Evolutionary conservation across 2,329 filamentous ascomycete genomes (phyloP), one percentile per base, ranked within the genome.

Genomic region (Fusarium sulawesiense): DNA sequence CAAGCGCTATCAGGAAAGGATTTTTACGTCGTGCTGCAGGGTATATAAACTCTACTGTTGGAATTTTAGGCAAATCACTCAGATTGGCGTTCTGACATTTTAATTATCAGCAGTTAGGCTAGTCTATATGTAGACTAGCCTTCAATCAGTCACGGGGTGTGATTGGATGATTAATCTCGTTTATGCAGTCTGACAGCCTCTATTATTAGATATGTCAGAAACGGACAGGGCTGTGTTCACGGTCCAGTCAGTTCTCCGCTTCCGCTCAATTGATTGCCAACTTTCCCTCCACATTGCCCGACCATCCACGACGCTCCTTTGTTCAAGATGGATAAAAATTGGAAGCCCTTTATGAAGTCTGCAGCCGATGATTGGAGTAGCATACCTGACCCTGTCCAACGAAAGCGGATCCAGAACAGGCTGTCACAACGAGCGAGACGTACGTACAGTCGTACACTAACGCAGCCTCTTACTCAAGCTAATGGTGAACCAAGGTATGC

Each of bases 341-440:
- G 64, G 64, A 44, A 67, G 0, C 57, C 30, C 7, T 68, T 41
- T 4, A 37, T 68, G 16, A 61, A 64, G 3, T 56, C 64, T 0
- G 27, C 25, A 3, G 64, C 34, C 1, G 68, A 72, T 12, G 61
- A 72, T 30, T 72, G 69, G 69, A 66, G 57, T 3, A 37, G 11
- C 2, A 51, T 72, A 8, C 49, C 53, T 3, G 68, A 71, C 20
- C 55, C 61, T 1, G 23, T n/a, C 5, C 49, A 71, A 14, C 51
- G 65, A 5, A 72, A 71, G 21, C 62, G 65, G 9, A 65, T 72
- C 23, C 69, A 72, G 45, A 72, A 72, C 46, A 58, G 69, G 29
- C 58, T 71, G 10, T 60, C 69, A 2, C 69, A 72, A 8, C 42
- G 69, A 20, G 68, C 68, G 1, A 57, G 68, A 20, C 56, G 69